A percentile compares a stretch with the other conserved stretches of the same genome.
phyloP scores from a whole-genome alignment of 2,329 filamentous ascomycete genomes.

The Zalaria sp. region DNA sequence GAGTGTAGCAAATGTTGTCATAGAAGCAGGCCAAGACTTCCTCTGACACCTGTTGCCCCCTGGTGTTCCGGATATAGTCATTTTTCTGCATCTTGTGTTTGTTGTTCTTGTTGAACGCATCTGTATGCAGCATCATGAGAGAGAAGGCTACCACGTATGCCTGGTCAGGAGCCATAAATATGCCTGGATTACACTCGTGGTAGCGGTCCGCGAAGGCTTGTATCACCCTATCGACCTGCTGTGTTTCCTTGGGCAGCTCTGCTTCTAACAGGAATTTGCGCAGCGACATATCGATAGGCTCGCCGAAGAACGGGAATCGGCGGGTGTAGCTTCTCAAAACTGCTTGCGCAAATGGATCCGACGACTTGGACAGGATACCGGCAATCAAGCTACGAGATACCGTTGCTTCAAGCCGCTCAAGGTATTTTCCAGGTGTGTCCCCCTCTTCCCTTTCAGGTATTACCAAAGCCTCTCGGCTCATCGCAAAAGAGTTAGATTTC shows the following conservation, averaged over 20 bases:
- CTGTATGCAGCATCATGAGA: conserved; percentile 87
- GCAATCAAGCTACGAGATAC: conserved; percentile 73
- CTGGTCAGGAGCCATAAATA: conserved; percentile 80
- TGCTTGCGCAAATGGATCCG: conserved; percentile 67
- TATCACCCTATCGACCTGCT: conserved; percentile 90
- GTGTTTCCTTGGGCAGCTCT: conserved; percentile 89
- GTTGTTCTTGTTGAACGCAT: conserved; percentile 99
- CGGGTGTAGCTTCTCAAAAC: conserved; percentile 92
- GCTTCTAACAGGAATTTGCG: conserved; percentile 94
- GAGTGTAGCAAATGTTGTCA: conserved; percentile 96
- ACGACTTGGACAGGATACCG: conserved; percentile 71
- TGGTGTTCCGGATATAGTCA: conserved; percentile 91
- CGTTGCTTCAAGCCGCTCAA: conserved; percentile 67
- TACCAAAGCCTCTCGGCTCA: conserved; percentile 54
- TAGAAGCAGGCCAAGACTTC: conserved; percentile 94
- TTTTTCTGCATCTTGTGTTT: conserved; percentile 97
- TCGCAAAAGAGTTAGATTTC: conserved; percentile 70
- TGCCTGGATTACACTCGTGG: conserved; percentile 94
- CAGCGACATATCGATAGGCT: conserved; percentile 96
- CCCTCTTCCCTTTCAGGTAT: conserved; percentile 72
- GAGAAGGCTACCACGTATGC: conserved; percentile 99
- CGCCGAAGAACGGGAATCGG: conserved; percentile 85
- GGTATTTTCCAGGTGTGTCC: conserved; percentile 80
- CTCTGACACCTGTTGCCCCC: conserved; percentile 79
- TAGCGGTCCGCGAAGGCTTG: conserved; percentile 94